A percentile compares a stretch with the other conserved stretches of the same genome.
Conservation (phyloP, 495 filamentous ascomycete genomes). For the Bacidia rubella region DNA sequence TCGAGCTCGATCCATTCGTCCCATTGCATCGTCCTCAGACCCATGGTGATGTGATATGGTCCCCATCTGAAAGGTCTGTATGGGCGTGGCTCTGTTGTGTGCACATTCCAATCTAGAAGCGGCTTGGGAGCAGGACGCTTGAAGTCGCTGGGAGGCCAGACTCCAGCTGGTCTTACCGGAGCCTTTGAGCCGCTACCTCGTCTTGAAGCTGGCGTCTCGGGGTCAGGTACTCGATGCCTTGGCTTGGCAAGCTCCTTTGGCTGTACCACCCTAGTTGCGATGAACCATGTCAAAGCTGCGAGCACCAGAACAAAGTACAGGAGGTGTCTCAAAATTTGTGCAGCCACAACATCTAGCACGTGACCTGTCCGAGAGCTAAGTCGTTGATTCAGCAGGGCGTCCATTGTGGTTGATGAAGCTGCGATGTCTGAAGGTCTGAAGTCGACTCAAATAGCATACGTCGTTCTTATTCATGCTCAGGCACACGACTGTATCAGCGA, state of each 20-base stretch:
- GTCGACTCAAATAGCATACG: not conserved
- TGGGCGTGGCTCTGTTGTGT: slow-evolving; percentile 59
- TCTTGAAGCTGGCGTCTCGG: slow-evolving; percentile 13
- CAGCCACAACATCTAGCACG: not conserved
- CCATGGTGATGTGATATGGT: slow-evolving; percentile 74
- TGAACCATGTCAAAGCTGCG: slow-evolving; percentile 5
- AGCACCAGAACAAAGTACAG: slow-evolving; percentile 10
- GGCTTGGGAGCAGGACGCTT: slow-evolving; percentile 50
- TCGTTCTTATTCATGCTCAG: not conserved
- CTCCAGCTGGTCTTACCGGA: slow-evolving; percentile 23
- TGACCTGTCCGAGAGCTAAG: not conserved
- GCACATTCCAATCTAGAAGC: slow-evolving; percentile 59
- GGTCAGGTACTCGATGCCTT: slow-evolving; percentile 11
- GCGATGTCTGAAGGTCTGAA: not conserved
- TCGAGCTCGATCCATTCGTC: slow-evolving; percentile 86
- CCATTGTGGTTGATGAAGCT: not conserved
- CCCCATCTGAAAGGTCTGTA: slow-evolving; percentile 81
- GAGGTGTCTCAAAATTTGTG: not conserved
- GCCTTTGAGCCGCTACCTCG: slow-evolving; percentile 6
- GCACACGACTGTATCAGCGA: too few species aligned
- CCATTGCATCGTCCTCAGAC: slow-evolving; percentile 62
- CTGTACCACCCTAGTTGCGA: slow-evolving; percentile 3
- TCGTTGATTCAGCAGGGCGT: not conserved
- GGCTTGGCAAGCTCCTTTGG: slow-evolving; percentile 3
- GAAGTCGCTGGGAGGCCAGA: slow-evolving; percentile 62